These are phyloP conservation scores for Aspergillus vadensis DNA, from an alignment of 2,329 filamentous ascomycete species.

Conservation along the genomic window DNA sequence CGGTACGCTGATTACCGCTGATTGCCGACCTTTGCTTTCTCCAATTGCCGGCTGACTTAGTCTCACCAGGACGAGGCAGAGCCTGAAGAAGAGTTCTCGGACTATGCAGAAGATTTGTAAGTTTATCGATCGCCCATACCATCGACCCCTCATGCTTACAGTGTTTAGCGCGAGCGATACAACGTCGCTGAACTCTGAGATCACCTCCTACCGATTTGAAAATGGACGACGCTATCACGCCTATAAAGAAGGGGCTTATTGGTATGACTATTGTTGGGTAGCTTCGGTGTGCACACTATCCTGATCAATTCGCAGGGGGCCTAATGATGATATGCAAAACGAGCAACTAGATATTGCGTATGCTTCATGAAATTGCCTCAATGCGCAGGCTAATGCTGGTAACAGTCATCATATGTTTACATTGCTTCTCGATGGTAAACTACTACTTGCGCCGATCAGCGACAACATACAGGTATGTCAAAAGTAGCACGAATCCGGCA, in stretches of 20 bases:
- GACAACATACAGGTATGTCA: conserved; percentile 19
- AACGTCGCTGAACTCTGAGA: conserved; percentile 24
- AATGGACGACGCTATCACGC: conserved; percentile 37
- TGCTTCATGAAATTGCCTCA: neutral
- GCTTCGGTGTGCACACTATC: neutral
- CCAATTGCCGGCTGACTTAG: neutral
- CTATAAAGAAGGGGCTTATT: conserved; percentile 35
- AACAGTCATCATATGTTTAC: conserved; percentile 29
- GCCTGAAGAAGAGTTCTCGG: conserved; percentile 6
- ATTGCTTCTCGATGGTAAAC: conserved; percentile 25
- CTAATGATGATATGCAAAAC: conserved; percentile 30
- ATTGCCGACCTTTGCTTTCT: neutral
- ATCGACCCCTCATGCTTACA: neutral
- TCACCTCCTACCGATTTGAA: conserved; percentile 29
- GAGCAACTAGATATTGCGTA: conserved; percentile 29
- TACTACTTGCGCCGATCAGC: conserved; percentile 23
- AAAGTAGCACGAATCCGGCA: neutral
- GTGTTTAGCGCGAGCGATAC: conserved; percentile 21
- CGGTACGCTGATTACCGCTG: neutral
- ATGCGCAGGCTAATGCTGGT: no score
- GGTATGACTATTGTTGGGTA: conserved; percentile 5
- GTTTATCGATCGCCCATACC: neutral
- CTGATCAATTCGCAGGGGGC: conserved; percentile 20
- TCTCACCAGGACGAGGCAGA: conserved; percentile 5
- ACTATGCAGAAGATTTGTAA: conserved; percentile 25